Conservation (phyloP, 192 early-diverging fungal genomes). For the Geranomyces michiganensis region DNA sequence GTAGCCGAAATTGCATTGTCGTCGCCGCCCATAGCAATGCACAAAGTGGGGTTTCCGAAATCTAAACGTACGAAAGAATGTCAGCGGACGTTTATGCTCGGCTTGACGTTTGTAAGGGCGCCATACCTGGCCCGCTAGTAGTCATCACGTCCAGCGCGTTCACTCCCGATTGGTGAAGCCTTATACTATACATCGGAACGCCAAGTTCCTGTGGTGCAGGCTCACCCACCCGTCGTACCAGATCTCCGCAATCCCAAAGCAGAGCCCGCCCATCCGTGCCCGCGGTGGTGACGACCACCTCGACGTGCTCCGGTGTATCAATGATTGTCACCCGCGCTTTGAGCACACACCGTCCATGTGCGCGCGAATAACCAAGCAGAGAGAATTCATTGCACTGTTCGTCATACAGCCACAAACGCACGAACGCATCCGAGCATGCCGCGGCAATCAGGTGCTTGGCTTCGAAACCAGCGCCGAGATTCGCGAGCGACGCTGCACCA, state of each 20-base stretch:
- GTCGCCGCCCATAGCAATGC: constrained; percentile 74
- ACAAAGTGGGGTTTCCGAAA: constrained; percentile 22
- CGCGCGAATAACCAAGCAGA: constrained; percentile 50
- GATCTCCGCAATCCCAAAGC: constrained; percentile 25
- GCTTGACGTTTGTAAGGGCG: not conserved
- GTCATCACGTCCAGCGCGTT: constrained; percentile 61
- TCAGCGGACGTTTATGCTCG: not conserved
- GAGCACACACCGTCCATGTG: constrained; percentile 68
- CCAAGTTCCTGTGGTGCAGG: not conserved
- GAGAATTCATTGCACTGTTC: constrained; percentile 52
- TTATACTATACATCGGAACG: constrained; percentile 36
- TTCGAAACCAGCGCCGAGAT: not conserved
- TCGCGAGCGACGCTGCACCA: constrained; percentile 26
- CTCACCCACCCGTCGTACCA: not conserved
- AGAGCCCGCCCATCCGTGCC: constrained; percentile 40
- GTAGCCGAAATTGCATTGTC: constrained; percentile 62
- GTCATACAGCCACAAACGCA: constrained; percentile 67
- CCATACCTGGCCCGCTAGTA: constrained; percentile 14
- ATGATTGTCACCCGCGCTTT: constrained; percentile 54
- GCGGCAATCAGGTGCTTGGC: constrained; percentile 63
- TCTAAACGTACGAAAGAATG: not conserved
- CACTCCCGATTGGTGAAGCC: constrained; percentile 73
- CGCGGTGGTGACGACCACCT: constrained; percentile 25
- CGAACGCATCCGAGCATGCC: constrained; percentile 73
- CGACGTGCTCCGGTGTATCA: constrained; percentile 7